Percentiles rank a stretch among this genome's conserved stretches.
phyloP scores from a whole-genome alignment of 2,329 filamentous ascomycete species.

The Curvularia spicifera region DNA sequence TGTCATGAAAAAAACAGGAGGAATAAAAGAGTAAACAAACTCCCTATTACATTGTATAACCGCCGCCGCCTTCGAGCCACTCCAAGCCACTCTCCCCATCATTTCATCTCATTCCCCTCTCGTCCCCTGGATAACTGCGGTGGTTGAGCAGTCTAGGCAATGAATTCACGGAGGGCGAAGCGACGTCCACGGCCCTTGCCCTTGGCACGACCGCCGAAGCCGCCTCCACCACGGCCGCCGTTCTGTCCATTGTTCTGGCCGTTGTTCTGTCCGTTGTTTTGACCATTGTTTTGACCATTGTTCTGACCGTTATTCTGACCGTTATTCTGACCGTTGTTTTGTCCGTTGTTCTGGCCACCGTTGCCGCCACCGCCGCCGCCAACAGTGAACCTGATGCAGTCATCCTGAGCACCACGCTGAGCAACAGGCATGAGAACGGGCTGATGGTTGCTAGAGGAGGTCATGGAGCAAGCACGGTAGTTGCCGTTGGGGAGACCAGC shows the following conservation, averaged over 20 bases:
- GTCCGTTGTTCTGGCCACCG: slow-evolving; percentile 6
- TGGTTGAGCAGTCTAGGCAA: slow-evolving; percentile 32
- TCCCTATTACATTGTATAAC: slow-evolving; percentile 35
- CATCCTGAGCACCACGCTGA: slow-evolving; percentile 61
- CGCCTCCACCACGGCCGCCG: slow-evolving; percentile 6
- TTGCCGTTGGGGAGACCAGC: slow-evolving; percentile 57
- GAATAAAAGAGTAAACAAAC: slow-evolving; percentile 11
- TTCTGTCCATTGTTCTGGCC: slow-evolving; percentile 1
- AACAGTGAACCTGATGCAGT: slow-evolving; percentile 60
- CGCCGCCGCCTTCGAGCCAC: slow-evolving; percentile 6
- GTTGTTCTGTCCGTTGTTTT: not conserved
- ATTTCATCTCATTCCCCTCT: not conserved
- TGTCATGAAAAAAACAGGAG: slow-evolving; percentile 29
- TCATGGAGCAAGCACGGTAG: slow-evolving; percentile 62
- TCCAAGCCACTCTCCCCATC: slow-evolving; percentile 4
- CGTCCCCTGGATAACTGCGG: not conserved
- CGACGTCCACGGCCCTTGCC: slow-evolving; percentile 17
- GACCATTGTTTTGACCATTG: not conserved
- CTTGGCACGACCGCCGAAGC: slow-evolving; percentile 15
- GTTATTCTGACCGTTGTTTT: not conserved
- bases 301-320: slow-evolving; percentile 6
- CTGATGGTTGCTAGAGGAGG: slow-evolving; percentile 60
- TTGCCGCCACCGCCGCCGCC: slow-evolving; percentile 17
- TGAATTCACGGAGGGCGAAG: slow-evolving; percentile 40
- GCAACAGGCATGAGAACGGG: slow-evolving; percentile 65